Evolutionary conservation across 768 basidiomycete species (phyloP).

Genomic region (Cystofilobasidium macerans): DNA sequence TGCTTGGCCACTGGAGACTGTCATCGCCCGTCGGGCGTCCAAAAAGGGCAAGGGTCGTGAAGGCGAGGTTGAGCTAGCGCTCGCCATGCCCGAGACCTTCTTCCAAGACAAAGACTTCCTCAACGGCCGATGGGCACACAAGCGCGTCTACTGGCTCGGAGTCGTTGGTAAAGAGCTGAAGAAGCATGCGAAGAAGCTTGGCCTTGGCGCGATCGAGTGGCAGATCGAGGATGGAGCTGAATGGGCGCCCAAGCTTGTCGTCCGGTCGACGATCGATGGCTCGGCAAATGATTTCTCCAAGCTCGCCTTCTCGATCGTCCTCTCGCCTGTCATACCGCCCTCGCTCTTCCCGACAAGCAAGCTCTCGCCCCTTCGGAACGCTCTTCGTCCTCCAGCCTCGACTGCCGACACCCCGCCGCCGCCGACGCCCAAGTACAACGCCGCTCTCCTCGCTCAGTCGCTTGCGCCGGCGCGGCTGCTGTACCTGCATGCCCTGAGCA

Average conservation of each 20-base stretch:
- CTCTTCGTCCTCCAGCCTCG: slow-evolving; percentile 49
- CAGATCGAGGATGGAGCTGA: slow-evolving; percentile 24
- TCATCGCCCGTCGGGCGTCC: slow-evolving; percentile 60
- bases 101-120: slow-evolving; percentile 94
- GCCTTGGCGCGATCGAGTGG: slow-evolving; percentile 49
- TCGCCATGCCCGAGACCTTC: slow-evolving; percentile 82
- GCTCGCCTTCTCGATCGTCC: slow-evolving; percentile 57
- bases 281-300: slow-evolving; percentile 38
- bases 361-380: slow-evolving; percentile 63
- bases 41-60: slow-evolving; percentile 33
- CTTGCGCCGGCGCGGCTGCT: slow-evolving; percentile 45
- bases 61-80: slow-evolving; percentile 65
- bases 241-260: slow-evolving; percentile 21
- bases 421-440: slow-evolving; percentile 72
- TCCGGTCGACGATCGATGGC: slow-evolving; percentile 18
- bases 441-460: slow-evolving; percentile 44
- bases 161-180: slow-evolving; percentile 51
- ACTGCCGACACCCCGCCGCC: slow-evolving; percentile 33
- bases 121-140: slow-evolving; percentile 80
- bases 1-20: slow-evolving; percentile 70
- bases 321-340: slow-evolving; percentile 57
- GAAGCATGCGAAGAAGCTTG: slow-evolving; percentile 4
- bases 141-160: slow-evolving; percentile 79
- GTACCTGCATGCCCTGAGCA: slow-evolving; percentile 46
- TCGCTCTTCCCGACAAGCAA: slow-evolving; percentile 46